phyloP scores from a whole-genome alignment of 2,329 filamentous ascomycete species.

The Amauroascus verrucosus region DNA sequence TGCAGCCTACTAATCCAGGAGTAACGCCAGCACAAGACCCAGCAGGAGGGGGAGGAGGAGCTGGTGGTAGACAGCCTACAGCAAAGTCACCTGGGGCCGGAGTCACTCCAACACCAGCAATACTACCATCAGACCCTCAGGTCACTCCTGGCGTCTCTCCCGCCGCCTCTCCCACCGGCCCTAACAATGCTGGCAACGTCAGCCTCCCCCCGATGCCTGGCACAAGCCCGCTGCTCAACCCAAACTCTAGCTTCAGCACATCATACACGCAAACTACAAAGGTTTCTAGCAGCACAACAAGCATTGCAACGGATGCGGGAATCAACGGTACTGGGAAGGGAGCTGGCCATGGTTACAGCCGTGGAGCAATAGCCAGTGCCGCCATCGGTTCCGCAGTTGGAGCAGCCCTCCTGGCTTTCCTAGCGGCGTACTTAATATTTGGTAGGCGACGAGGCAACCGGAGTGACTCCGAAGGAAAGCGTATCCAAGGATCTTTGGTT shows the following conservation, averaged over 20 bases:
- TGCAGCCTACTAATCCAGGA: too few relatives aligned
- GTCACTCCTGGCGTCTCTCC: too few relatives aligned
- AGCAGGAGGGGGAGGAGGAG: too few relatives aligned
- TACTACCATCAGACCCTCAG: too few relatives aligned
- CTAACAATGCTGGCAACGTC: too few relatives aligned
- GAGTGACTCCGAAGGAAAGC: not conserved
- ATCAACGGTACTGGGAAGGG: not conserved
- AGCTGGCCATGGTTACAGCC: conserved; percentile 1
- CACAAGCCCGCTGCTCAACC: not conserved
- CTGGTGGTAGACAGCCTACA: too few relatives aligned
- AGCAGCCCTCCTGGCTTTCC: conserved; percentile 18
- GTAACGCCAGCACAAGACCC: too few relatives aligned
- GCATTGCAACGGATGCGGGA: conserved; percentile 3
- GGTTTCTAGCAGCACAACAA: not conserved
- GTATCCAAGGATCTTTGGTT: not conserved
- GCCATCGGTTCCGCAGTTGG: conserved; percentile 22
- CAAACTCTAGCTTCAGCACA: not conserved
- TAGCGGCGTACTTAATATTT: conserved; percentile 19
- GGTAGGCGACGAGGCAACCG: conserved; percentile 12
- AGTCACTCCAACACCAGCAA: too few relatives aligned
- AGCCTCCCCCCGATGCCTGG: not conserved
- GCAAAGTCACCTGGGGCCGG: too few relatives aligned
- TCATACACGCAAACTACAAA: not conserved
- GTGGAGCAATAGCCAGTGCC: conserved; percentile 18
- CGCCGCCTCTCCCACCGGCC: too few relatives aligned